A percentile compares a stretch with the other conserved stretches of the same genome.
phyloP scores from a whole-genome alignment of 768 basidiomycete genomes.

The Podaxis sp. region DNA sequence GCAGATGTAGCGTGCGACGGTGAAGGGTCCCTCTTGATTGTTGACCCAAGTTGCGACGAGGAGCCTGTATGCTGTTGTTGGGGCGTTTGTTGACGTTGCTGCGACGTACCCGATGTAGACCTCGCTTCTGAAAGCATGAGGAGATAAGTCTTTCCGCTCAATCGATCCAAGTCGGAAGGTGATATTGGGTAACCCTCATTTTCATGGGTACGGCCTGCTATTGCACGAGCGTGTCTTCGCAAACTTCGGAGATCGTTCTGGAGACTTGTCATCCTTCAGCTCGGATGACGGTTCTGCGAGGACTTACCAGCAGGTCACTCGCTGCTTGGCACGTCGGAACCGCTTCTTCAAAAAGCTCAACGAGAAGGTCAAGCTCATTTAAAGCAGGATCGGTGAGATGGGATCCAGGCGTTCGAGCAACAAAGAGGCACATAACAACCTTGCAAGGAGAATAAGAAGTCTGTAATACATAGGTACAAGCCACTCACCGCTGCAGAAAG shows the following conservation, averaged over 20 bases:
- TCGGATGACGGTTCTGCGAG: neutral
- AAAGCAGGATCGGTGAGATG: constrained; percentile 47
- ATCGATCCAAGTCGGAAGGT: constrained; percentile 50
- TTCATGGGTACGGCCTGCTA: constrained; percentile 19
- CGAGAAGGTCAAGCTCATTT: constrained; percentile 45
- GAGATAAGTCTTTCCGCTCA: constrained; percentile 50
- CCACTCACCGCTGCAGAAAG: constrained; percentile 62
- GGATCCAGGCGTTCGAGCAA: constrained; percentile 48
- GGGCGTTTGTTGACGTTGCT: constrained; percentile 2
- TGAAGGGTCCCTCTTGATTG: constrained; percentile 7
- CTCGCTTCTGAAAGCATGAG: constrained; percentile 17
- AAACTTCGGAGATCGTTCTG: constrained; percentile 43
- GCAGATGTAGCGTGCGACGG: constrained; percentile 14
- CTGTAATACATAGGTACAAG: neutral
- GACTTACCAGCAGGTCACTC: constrained; percentile 41
- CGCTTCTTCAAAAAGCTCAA: constrained; percentile 47
- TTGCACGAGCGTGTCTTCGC: constrained; percentile 35
- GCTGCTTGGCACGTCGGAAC: constrained; percentile 45
- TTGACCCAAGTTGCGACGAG: neutral
- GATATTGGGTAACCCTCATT: constrained; percentile 28
- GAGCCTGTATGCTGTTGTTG: constrained; percentile 2
- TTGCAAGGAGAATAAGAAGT: constrained; percentile 23
- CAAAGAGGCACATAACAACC: constrained; percentile 61
- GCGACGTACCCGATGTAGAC: constrained; percentile 6
- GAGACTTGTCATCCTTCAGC: constrained; percentile 16